phyloP scores from a whole-genome alignment of 345 rosid genomes.

The Lumnitzera littorea region DNA sequence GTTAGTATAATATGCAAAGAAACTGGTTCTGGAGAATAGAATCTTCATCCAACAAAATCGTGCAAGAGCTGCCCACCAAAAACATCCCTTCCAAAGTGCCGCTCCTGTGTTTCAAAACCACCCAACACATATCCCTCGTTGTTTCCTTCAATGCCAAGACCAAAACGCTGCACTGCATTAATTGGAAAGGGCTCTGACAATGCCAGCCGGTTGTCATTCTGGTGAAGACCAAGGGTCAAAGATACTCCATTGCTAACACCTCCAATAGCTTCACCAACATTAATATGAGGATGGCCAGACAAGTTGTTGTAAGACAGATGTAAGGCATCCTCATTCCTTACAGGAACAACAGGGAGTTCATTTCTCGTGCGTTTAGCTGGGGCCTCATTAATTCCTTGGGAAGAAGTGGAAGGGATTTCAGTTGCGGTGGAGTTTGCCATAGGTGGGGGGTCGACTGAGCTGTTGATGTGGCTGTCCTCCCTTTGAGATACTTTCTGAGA shows the following conservation, averaged over 20 bases:
- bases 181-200: conserved; percentile 62
- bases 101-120: conserved; percentile 49
- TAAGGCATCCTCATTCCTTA: conserved; percentile 18
- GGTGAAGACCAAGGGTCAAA: conserved; percentile 79
- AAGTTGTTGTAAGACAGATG: conserved; percentile 27
- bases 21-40: background rate
- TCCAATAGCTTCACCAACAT: conserved; percentile 30
- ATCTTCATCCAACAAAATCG: conserved; percentile 73
- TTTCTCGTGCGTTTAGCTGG: conserved; percentile 43
- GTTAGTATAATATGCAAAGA: too few species aligned
- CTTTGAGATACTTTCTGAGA: conserved; percentile 39
- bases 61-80: conserved; percentile 87
- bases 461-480: conserved; percentile 37
- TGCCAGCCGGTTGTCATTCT: conserved; percentile 42
- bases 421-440: conserved; percentile 17
- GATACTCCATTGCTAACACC: conserved; percentile 54
- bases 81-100: conserved; percentile 60
- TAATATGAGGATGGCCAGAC: conserved; percentile 34
- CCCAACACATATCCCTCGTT: conserved; percentile 44
- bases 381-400: conserved; percentile 29
- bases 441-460: conserved; percentile 20
- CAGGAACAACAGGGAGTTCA: conserved; percentile 25
- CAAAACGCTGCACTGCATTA: conserved; percentile 55
- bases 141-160: conserved; percentile 49
- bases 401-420: conserved; percentile 27